Percentiles rank a stretch among this genome's conserved stretches.
phyloP scores from a whole-genome alignment of 73 alveolate genomes.

The Tetrahymena thermophila region DNA sequence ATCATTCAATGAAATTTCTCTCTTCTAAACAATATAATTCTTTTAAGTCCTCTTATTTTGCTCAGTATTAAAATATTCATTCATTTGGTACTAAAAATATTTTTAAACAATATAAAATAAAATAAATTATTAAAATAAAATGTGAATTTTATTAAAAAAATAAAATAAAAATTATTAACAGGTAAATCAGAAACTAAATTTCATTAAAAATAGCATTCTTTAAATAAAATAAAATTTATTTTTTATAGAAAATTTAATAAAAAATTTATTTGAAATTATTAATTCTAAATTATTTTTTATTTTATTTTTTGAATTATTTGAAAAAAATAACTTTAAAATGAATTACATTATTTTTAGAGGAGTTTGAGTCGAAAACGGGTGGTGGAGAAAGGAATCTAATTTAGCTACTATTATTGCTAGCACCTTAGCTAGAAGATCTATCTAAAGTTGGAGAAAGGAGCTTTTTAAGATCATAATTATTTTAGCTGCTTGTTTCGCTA shows the following conservation, averaged over 20 bases:
- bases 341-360: neutral
- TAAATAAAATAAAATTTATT: too few relatives aligned
- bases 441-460: neutral
- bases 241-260: too few relatives aligned
- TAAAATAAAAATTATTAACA: too few relatives aligned
- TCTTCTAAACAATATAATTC: neutral
- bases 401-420: neutral
- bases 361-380: neutral
- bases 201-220: too few relatives aligned
- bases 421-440: neutral
- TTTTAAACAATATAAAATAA: neutral
- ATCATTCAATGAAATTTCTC: neutral
- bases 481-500: neutral
- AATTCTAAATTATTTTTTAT: too few relatives aligned
- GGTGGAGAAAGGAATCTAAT: neutral
- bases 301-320: too few relatives aligned
- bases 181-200: too few relatives aligned
- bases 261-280: too few relatives aligned
- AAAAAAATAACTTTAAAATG: too few relatives aligned
- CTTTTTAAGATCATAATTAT: neutral
- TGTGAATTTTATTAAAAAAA: too few relatives aligned
- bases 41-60: neutral
- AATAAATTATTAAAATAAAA: too few relatives aligned
- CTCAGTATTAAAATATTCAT: neutral
- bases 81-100: neutral